Percentiles rank a stretch among this genome's conserved stretches.
phyloP scores from a whole-genome alignment of 1,139 yeast genomes.

The Geotrichum reessii region DNA sequence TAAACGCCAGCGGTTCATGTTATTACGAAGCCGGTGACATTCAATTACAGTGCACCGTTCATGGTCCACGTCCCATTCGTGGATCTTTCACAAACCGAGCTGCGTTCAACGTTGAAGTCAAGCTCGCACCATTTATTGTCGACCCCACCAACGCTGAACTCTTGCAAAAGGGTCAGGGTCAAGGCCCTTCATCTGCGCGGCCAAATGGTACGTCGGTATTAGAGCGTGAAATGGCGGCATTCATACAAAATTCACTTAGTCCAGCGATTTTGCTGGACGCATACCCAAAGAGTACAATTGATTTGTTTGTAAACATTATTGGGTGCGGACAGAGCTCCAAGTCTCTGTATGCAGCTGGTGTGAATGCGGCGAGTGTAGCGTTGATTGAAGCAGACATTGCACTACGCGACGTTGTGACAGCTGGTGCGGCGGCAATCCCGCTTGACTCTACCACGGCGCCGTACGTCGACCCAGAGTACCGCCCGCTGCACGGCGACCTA shows the following conservation, averaged over 20 bases:
- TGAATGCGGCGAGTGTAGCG: slow-evolving; percentile 65
- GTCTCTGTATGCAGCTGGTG: slow-evolving; percentile 37
- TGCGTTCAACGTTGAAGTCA: slow-evolving; percentile 60
- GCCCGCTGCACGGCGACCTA: slow-evolving; percentile 27
- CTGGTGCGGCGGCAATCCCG: slow-evolving; percentile 45
- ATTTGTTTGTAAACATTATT: slow-evolving; percentile 65
- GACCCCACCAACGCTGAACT: slow-evolving; percentile 16
- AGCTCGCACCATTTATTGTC: slow-evolving; percentile 48
- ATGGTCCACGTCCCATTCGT: slow-evolving; percentile 85
- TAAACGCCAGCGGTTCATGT: slow-evolving; percentile 79
- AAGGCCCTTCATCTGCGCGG: slow-evolving; percentile 27
- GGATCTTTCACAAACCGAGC: slow-evolving; percentile 71
- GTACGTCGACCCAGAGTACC: slow-evolving; percentile 22
- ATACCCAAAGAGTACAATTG: slow-evolving; percentile 87
- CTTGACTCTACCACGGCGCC: slow-evolving; percentile 4
- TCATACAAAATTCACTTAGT: slow-evolving; percentile 52
- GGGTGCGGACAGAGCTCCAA: slow-evolving; percentile 42
- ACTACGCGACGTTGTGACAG: slow-evolving; percentile 67
- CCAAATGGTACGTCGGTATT: slow-evolving; percentile 35
- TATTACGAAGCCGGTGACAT: slow-evolving; percentile 64
- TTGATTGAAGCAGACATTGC: slow-evolving; percentile 81
- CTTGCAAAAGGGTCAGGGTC: slow-evolving; percentile 17
- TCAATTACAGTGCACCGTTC: slow-evolving; percentile 63
- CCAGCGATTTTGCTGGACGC: slow-evolving; percentile 61
- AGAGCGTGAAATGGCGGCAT: slow-evolving; percentile 51